These are phyloP conservation scores for Neofusicoccum parvum DNA, from an alignment of 2,329 filamentous ascomycete species.

Conservation along the genomic window DNA sequence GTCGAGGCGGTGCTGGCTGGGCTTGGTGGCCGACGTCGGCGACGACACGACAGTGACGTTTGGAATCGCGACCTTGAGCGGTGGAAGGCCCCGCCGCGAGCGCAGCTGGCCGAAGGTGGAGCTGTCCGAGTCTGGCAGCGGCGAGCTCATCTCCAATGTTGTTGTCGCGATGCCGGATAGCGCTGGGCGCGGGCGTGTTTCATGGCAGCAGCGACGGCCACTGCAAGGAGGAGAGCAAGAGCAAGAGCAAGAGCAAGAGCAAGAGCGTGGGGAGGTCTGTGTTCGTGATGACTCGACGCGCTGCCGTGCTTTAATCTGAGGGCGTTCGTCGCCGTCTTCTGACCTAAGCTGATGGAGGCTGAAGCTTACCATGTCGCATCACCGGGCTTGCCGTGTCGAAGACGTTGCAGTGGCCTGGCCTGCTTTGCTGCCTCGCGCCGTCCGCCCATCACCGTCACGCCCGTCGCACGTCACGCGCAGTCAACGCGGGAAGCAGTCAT, in stretches of 20 bases:
- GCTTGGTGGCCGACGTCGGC: not conserved
- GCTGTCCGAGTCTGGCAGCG: not conserved
- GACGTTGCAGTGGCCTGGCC: not conserved
- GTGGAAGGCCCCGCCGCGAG: constrained; percentile 3
- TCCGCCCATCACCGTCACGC: no score
- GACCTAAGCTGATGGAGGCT: constrained; percentile 17
- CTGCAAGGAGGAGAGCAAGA: not conserved
- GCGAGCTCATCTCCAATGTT: not conserved
- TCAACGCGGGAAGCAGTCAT: no score
- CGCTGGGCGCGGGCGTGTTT: not conserved
- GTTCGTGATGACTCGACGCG: not conserved
- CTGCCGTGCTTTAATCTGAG: not conserved
- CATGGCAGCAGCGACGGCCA: constrained; percentile 3
- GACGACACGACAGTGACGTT: not conserved
- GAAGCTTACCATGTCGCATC: constrained; percentile 16
- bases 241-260: not conserved
- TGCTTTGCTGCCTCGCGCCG: not conserved
- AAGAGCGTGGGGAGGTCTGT: not conserved
- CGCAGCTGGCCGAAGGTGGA: not conserved
- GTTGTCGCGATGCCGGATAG: not conserved
- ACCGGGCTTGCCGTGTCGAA: not conserved
- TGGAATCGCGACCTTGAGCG: constrained; percentile 8
- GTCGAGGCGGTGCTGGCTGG: not conserved
- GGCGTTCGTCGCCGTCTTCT: not conserved
- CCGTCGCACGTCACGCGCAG: no score